phyloP scores from a whole-genome alignment of 495 filamentous ascomycete species.

The Penicillium diatomitis region DNA sequence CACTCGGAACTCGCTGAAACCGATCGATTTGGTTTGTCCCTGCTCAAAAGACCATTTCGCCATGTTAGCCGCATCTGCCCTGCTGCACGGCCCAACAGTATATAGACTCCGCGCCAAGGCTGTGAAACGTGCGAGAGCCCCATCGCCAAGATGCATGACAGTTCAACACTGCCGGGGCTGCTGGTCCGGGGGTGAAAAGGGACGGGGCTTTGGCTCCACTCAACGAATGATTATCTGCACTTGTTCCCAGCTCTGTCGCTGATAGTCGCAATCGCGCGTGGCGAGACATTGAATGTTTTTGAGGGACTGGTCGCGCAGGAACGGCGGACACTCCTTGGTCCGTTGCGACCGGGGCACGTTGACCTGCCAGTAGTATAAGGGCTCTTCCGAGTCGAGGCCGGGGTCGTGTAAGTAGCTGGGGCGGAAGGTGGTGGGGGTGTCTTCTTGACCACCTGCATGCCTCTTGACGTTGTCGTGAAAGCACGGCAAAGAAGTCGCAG shows the following conservation, averaged over 20 bases:
- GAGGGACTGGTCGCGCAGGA: slow-evolving; percentile 44
- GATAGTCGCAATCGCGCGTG: slow-evolving; percentile 54
- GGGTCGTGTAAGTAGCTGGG: slow-evolving; percentile 2
- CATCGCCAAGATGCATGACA: not conserved
- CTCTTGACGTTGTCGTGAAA: too few relatives aligned
- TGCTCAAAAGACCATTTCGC: slow-evolving; percentile 1
- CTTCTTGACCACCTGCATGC: too few relatives aligned
- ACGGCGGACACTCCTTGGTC: slow-evolving; percentile 58
- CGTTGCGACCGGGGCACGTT: slow-evolving; percentile 58
- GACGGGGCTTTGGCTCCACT: slow-evolving; percentile 3
- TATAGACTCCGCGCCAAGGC: not conserved
- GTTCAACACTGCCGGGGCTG: not conserved
- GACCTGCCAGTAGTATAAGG: slow-evolving; percentile 68
- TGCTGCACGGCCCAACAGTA: too few relatives aligned
- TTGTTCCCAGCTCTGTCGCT: slow-evolving; percentile 49
- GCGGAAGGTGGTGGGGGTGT: too few relatives aligned
- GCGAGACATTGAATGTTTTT: slow-evolving; percentile 48
- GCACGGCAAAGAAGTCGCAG: too few relatives aligned
- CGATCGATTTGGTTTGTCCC: slow-evolving; percentile 57
- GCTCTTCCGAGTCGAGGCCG: slow-evolving; percentile 2
- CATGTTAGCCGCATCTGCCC: too few relatives aligned
- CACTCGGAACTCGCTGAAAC: slow-evolving; percentile 65
- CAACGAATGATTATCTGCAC: slow-evolving; percentile 52
- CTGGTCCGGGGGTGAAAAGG: too few relatives aligned
- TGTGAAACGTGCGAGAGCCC: not conserved